Evolutionary conservation across 768 basidiomycete species (phyloP).

Genomic region (Ephemerocybe angulata): DNA sequence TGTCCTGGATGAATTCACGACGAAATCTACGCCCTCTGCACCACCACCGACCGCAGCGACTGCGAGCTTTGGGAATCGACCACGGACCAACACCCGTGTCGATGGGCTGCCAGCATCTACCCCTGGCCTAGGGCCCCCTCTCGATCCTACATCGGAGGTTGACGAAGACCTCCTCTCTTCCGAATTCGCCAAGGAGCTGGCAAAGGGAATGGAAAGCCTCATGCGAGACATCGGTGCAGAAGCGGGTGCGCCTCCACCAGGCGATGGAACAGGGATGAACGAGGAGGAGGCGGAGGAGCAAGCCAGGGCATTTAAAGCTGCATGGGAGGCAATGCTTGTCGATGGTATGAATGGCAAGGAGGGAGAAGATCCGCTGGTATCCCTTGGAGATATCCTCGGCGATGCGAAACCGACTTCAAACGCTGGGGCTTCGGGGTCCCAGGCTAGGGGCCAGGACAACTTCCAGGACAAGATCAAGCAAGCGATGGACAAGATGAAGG

Average conservation of each 20-base stretch:
- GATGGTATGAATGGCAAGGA: constrained; percentile 52
- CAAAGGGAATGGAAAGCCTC: constrained; percentile 48
- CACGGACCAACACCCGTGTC: constrained; percentile 48
- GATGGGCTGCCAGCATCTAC: constrained; percentile 37
- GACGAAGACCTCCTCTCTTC: constrained; percentile 40
- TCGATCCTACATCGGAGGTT: constrained; percentile 26
- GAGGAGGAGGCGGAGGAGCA: constrained; percentile 24
- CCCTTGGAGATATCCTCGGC: constrained; percentile 15
- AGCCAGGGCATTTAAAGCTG: constrained; percentile 45
- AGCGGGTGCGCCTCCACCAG: not conserved
- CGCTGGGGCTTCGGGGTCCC: not conserved
- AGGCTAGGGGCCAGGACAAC: constrained; percentile 2
- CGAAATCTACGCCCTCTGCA: constrained; percentile 19
- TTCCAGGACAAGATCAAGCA: constrained; percentile 71
- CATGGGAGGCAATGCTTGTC: constrained; percentile 71
- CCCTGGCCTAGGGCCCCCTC: constrained; percentile 29
- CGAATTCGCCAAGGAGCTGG: constrained; percentile 45
- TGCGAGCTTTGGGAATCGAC: constrained; percentile 31
- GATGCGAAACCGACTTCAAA: not conserved
- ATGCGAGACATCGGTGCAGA: constrained; percentile 43
- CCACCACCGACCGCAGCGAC: constrained; percentile 33
- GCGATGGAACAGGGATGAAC: constrained; percentile 20
- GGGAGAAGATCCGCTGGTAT: constrained; percentile 17
- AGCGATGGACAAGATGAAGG: constrained; percentile 71
- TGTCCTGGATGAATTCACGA: constrained; percentile 43